phyloP scores from a whole-genome alignment of 2,329 filamentous ascomycete species.

The Elsinoe fawcettii region DNA sequence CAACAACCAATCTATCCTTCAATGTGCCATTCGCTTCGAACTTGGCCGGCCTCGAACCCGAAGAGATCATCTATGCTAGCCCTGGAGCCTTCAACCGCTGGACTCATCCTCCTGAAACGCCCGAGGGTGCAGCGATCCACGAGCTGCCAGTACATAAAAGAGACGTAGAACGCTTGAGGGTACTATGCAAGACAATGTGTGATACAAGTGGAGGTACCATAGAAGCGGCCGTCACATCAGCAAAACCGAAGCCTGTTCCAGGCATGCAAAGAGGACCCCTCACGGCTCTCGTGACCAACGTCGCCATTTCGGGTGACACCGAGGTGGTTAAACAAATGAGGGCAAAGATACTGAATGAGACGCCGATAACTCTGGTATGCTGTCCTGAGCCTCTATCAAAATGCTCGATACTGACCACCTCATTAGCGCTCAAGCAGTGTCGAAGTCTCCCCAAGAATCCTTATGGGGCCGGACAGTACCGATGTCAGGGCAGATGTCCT shows the following conservation, averaged over 20 bases:
- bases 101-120: conserved; percentile 75
- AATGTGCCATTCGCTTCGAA: conserved; percentile 94
- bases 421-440: conserved; percentile 80
- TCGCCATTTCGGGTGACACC: conserved; percentile 80
- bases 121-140: conserved; percentile 68
- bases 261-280: conserved; percentile 44
- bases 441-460: conserved; percentile 84
- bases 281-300: conserved; percentile 60
- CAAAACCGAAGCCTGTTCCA: conserved; percentile 59
- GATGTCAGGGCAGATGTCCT: conserved; percentile 65
- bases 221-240: conserved; percentile 75
- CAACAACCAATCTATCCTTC: conserved; percentile 86
- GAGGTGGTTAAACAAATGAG: conserved; percentile 85
- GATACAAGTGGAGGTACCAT: conserved; percentile 56
- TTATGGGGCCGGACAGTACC: conserved; percentile 57
- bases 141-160: conserved; percentile 86
- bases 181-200: conserved; percentile 74
- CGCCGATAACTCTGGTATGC: conserved; percentile 83
- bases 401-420: conserved; percentile 24
- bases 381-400: not conserved
- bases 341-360: conserved; percentile 83
- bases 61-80: conserved; percentile 91
- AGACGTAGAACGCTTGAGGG: conserved; percentile 72
- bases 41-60: conserved; percentile 81
- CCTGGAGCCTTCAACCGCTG: conserved; percentile 80